Conservation (phyloP, 345 rosid genomes). For the Psidium guajava region DNA sequence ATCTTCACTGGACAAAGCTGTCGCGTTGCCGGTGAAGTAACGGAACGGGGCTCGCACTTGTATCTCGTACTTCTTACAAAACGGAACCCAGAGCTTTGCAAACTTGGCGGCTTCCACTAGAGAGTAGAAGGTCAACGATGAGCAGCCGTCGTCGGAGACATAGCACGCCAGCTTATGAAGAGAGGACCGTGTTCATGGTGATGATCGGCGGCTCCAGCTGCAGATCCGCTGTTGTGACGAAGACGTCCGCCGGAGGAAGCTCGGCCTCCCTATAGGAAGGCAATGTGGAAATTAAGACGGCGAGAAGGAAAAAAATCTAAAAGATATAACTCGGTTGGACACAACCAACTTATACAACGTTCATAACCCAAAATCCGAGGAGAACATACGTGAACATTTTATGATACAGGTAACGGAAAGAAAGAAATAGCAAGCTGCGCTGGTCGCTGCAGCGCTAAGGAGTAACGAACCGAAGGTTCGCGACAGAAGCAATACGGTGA, state of each 20-base stretch:
- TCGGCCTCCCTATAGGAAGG: constrained; percentile 16
- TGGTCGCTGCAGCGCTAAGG: neutral
- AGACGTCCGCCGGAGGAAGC: constrained; percentile 48
- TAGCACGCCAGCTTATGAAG: constrained; percentile 41
- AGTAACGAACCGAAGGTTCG: neutral
- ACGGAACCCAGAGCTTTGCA: constrained; percentile 57
- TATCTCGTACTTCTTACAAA: constrained; percentile 45
- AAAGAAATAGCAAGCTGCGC: neutral
- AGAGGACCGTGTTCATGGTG: constrained; percentile 38
- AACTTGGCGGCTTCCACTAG: constrained; percentile 48
- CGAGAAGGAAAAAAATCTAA: neutral
- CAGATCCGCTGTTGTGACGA: constrained; percentile 36
- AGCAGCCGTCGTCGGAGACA: constrained; percentile 50
- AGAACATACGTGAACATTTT: neutral
- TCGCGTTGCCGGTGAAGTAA: constrained; percentile 20
- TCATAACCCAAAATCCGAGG: neutral
- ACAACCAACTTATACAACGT: neutral
- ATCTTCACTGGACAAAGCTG: neutral
- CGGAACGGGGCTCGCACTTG: constrained; percentile 57
- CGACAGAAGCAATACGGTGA: neutral
- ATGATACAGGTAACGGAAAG: neutral
- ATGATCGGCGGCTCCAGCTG: constrained; percentile 33
- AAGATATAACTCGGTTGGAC: neutral
- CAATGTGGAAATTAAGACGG: neutral
- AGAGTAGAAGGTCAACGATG: constrained; percentile 41